phyloP scores from a whole-genome alignment of 257 asterid genomes.

The Dorcoceras hygrometricum region DNA sequence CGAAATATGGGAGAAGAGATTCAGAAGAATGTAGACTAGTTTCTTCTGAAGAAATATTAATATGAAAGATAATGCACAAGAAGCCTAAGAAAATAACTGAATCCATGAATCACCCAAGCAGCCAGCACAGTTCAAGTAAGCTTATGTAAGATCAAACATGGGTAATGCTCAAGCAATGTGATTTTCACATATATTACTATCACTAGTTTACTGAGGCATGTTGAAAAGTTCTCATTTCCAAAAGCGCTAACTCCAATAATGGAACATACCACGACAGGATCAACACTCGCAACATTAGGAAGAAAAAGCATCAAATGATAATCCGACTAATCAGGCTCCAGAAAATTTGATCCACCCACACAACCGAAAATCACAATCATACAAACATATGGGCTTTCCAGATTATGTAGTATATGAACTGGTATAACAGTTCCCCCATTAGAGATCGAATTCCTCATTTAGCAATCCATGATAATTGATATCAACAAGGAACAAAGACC shows the following conservation, averaged over 20 bases:
- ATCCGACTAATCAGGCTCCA: background rate
- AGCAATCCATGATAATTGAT: background rate
- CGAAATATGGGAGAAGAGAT: background rate
- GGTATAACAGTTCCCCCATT: no score
- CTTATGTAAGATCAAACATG: slow-evolving; percentile 4
- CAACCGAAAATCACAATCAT: background rate
- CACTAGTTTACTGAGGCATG: background rate
- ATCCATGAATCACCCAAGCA: background rate
- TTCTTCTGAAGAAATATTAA: background rate
- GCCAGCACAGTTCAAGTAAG: slow-evolving; percentile 9
- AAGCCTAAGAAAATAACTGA: background rate
- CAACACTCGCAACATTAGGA: background rate
- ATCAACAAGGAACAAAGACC: background rate
- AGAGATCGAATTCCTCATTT: background rate
- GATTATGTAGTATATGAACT: background rate
- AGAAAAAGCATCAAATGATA: background rate
- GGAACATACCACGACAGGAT: background rate
- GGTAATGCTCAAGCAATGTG: slow-evolving; percentile 10
- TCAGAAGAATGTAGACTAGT: background rate
- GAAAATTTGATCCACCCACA: background rate
- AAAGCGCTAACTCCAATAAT: slow-evolving; percentile 7
- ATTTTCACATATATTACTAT: background rate
- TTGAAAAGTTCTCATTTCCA: background rate
- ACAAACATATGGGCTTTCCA: background rate
- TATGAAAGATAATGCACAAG: slow-evolving; percentile 4